phyloP scores from a whole-genome alignment of 495 filamentous ascomycete genomes.

The Penicillium lividum region DNA sequence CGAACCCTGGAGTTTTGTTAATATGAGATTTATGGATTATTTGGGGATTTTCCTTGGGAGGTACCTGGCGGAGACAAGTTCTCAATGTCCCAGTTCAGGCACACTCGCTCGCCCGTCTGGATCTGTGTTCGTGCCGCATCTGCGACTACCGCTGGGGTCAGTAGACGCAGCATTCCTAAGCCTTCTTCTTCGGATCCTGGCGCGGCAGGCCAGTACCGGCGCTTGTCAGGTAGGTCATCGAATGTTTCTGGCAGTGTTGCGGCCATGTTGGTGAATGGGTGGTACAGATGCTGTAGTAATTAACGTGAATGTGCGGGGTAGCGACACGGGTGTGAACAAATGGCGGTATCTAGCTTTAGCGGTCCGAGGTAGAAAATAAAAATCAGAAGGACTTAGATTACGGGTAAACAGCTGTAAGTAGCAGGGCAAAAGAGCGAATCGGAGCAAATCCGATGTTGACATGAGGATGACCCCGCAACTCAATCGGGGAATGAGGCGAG shows the following conservation, averaged over 20 bases:
- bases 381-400: not conserved
- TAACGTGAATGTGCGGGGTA: not conserved
- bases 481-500: not conserved
- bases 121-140: constrained; percentile 49
- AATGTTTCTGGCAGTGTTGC: constrained; percentile 38
- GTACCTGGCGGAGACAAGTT: constrained; percentile 49
- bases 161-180: constrained; percentile 53
- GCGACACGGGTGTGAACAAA: not conserved
- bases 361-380: not conserved
- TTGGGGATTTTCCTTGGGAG: too few species aligned
- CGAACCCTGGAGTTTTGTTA: constrained; percentile 42
- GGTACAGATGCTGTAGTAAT: not conserved
- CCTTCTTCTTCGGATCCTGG: constrained; percentile 51
- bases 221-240: constrained; percentile 52
- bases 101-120: constrained; percentile 49
- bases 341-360: not conserved
- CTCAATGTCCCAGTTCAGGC: constrained; percentile 53
- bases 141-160: constrained; percentile 51
- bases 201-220: constrained; percentile 47
- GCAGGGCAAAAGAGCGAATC: constrained; percentile 10
- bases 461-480: constrained; percentile 12
- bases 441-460: constrained; percentile 15
- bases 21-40: not conserved
- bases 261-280: constrained; percentile 18
- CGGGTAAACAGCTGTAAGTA: constrained; percentile 13